Base-by-base conservation (phyloP, 495 filamentous ascomycete species). In the Penicillium atrosanguineum region DNA sequence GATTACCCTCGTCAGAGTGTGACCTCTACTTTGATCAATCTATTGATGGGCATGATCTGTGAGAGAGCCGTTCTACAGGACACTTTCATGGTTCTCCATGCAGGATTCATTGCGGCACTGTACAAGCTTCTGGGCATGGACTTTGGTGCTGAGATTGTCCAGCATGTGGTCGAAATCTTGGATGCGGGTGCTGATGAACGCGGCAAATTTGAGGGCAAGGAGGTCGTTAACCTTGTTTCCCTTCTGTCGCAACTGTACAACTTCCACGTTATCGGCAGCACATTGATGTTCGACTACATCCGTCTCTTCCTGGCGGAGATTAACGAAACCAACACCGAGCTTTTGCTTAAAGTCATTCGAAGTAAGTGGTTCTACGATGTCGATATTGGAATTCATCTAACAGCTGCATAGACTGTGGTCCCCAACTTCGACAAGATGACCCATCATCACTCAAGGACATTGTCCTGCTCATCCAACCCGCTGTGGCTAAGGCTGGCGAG, bases 381-480 rank as follows among this genome's bases (percentile, higher is more conserved):
- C 19, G 19, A 12, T 5, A 21, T 15, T 5, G 25, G 6, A 15
- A 39, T 12, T 7, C n/a, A 21, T 25, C 53, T 63, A 56, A 62
- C 48, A 12, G 46, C 4, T 45, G 4, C 40, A 12, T 42, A 82
- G 80, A 77, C 44, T 88, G 83, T 46, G 92, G 92, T 14, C 81
- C 84, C 34, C 87, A 94, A 58, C 79, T 98, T 6, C 86, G 94
- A 42, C 87, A 90, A 52, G 95, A 97, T 55, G 93, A 98, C 60
- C 90, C 93, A 0, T 84, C 87, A 20, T 79, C 93, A n/a, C 69
- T 97, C 36, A 95, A 95, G 69, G 90, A 96, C 54, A 95, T 98
- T 50, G 87, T 96, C 9, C 62, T 87, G 18, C 78, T 89, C 48
- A 83, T 96, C 50, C 89, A 91, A 58, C 83, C 83, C 11, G 81